Percentiles rank a stretch among this genome's conserved stretches.
Conservation (phyloP, 2,329 filamentous ascomycete genomes). For the Penicillium brevicompactum region DNA sequence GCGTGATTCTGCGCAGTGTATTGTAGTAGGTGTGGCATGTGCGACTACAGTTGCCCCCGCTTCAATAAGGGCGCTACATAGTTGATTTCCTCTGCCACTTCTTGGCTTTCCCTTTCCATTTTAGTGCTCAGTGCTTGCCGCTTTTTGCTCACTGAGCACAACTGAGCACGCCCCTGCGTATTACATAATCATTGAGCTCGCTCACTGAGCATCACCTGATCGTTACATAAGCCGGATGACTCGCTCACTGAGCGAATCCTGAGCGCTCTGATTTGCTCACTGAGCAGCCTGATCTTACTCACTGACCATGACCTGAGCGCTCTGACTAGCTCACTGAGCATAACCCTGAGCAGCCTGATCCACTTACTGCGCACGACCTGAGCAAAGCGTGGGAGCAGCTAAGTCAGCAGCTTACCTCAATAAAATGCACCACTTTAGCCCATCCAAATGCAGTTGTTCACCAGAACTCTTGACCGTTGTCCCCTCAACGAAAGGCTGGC, state of each 20-base stretch:
- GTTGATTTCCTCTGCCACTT: too few species aligned
- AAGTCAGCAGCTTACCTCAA: not conserved
- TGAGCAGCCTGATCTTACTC: not conserved
- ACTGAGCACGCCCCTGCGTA: not conserved
- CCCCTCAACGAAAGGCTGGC: not conserved
- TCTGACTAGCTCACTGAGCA: not conserved
- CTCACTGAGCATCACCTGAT: not conserved
- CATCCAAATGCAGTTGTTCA: not conserved
- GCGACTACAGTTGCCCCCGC: too few species aligned
- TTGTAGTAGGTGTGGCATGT: too few species aligned
- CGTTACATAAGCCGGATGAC: not conserved
- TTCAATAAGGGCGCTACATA: too few species aligned
- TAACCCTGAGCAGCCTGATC: too few species aligned
- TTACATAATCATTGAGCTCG: not conserved
- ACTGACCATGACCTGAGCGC: not conserved
- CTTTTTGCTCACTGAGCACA: too few species aligned
- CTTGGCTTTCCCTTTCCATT: too few species aligned
- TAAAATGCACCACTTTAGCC: not conserved
- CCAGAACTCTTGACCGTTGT: not conserved
- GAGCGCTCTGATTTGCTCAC: not conserved
- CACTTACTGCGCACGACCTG: too few species aligned
- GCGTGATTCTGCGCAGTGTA: too few species aligned
- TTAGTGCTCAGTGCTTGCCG: too few species aligned
- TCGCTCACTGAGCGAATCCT: not conserved
- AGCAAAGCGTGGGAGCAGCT: not conserved